Percentiles rank a stretch among this genome's conserved stretches.
Conservation (phyloP, 768 basidiomycete genomes). For the Agaricus blazei region DNA sequence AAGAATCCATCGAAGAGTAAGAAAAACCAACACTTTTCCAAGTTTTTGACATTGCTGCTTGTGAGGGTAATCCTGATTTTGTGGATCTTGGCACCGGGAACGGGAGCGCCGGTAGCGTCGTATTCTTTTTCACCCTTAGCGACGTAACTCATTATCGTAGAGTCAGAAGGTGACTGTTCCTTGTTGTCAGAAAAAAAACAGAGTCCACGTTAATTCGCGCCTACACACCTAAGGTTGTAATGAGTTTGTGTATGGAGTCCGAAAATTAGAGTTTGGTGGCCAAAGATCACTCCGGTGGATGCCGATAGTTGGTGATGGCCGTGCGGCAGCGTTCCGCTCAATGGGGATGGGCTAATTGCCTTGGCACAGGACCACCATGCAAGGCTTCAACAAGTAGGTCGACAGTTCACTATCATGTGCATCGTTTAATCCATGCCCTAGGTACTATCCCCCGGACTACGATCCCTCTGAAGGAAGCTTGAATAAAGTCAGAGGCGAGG, state of each 20-base stretch:
- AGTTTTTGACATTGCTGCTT: conserved; percentile 94
- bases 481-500: conserved; percentile 63
- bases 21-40: conserved; percentile 82
- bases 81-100: conserved; percentile 90
- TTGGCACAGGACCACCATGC: conserved; percentile 23
- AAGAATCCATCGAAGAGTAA: background rate
- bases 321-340: background rate
- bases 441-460: conserved; percentile 49
- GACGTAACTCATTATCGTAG: conserved; percentile 90
- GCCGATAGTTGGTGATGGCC: conserved; percentile 3
- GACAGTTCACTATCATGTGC: background rate
- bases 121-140: conserved; percentile 98
- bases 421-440: conserved; percentile 13
- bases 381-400: conserved; percentile 44
- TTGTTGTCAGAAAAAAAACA: conserved; percentile 3
- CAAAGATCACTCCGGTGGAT: background rate
- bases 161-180: conserved; percentile 83
- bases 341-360: background rate
- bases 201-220: conserved; percentile 6
- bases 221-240: conserved; percentile 36
- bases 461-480: conserved; percentile 60
- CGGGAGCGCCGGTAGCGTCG: conserved; percentile 85
- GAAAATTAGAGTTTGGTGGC: conserved; percentile 32
- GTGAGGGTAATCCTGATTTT: conserved; percentile 99
- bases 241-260: conserved; percentile 36